phyloP scores from a whole-genome alignment of 495 filamentous ascomycete species.

The Trichodelitschia bisporula region DNA sequence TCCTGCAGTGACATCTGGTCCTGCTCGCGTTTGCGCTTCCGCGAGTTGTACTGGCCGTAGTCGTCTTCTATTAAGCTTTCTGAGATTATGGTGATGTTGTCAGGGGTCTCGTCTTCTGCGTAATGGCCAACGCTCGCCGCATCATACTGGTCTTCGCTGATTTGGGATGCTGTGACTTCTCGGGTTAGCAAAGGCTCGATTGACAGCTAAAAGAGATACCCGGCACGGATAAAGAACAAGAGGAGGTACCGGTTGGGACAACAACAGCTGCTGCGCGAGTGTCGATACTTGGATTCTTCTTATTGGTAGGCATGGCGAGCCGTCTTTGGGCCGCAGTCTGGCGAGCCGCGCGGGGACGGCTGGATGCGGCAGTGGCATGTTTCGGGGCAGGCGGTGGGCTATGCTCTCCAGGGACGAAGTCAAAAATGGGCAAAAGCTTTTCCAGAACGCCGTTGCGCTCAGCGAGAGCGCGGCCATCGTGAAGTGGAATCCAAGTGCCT shows the following conservation, averaged over 20 bases:
- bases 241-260: too few species aligned
- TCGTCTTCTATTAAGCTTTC: slow-evolving; percentile 63
- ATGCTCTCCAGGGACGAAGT: slow-evolving; percentile 58
- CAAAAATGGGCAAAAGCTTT: slow-evolving; percentile 65
- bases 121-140: slow-evolving; percentile 24
- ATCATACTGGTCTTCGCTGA: slow-evolving; percentile 31
- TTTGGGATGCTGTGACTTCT: too few species aligned
- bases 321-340: slow-evolving; percentile 8
- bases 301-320: too few species aligned
- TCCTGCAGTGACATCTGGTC: slow-evolving; percentile 40
- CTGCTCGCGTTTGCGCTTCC: slow-evolving; percentile 50
- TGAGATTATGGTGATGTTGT: slow-evolving; percentile 53
- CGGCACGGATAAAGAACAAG: too few species aligned
- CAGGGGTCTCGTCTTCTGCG: slow-evolving; percentile 59
- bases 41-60: slow-evolving; percentile 37
- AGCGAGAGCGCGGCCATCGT: slow-evolving; percentile 56
- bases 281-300: too few species aligned
- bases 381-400: slow-evolving; percentile 88
- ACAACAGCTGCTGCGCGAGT: too few species aligned
- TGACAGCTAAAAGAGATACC: too few species aligned
- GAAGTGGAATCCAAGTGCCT: slow-evolving; percentile 93
- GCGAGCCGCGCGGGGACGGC: slow-evolving; percentile 39
- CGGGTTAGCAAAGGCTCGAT: too few species aligned
- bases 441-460: slow-evolving; percentile 65
- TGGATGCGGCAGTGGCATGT: slow-evolving; percentile 46